These are phyloP conservation scores for Malassezia japonica DNA, from an alignment of 1,284 basidiomycete genomes.

Conservation along the genomic window DNA sequence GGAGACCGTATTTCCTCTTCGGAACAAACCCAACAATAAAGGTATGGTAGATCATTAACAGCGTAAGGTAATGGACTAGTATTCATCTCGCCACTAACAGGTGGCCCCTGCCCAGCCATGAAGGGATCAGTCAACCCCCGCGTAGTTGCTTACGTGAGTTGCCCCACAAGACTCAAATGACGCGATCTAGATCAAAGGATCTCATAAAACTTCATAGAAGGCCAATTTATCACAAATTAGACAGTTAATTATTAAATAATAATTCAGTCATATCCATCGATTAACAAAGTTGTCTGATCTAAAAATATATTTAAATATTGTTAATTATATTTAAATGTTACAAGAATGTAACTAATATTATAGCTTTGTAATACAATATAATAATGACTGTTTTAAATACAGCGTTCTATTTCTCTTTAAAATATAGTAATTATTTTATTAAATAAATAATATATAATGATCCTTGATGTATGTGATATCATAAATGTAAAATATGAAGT, in stretches of 20 bases:
- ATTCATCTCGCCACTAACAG: too few species aligned
- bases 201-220: too few species aligned
- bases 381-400: neutral
- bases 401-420: neutral
- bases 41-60: constrained; percentile 1
- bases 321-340: too few species aligned
- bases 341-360: too few species aligned
- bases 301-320: too few species aligned
- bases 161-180: too few species aligned
- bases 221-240: too few species aligned
- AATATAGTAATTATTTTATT: constrained; percentile 4
- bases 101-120: too few species aligned
- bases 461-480: neutral
- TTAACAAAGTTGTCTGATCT: too few species aligned
- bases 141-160: too few species aligned
- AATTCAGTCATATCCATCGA: neutral
- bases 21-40: constrained; percentile 16
- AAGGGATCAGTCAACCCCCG: too few species aligned
- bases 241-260: neutral
- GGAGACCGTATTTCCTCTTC: constrained; percentile 5
- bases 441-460: neutral
- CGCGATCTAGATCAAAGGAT: neutral
- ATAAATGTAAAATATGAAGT: neutral
- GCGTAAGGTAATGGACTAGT: neutral
- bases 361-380: neutral